Conservation (phyloP, 1,139 yeast species). For the Blastobotrys petasosporus region DNA sequence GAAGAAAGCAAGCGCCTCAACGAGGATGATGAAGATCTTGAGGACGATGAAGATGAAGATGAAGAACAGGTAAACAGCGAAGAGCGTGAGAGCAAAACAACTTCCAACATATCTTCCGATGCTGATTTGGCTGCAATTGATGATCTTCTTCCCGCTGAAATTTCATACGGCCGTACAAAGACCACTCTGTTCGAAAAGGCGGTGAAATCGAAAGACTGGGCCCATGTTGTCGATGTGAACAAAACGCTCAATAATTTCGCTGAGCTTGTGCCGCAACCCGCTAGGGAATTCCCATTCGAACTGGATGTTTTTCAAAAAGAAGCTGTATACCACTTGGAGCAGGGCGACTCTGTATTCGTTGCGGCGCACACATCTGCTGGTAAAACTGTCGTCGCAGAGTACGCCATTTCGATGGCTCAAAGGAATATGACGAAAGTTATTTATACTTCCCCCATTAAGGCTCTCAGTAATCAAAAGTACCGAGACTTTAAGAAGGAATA, state of each 20-base stretch:
- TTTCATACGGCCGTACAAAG: conserved; percentile 40
- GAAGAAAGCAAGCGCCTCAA: conserved; percentile 26
- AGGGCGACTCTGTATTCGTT: conserved; percentile 94
- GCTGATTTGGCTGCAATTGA: conserved; percentile 48
- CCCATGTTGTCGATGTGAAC: conserved; percentile 86
- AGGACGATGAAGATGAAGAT: conserved; percentile 27
- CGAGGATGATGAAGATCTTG: conserved; percentile 27
- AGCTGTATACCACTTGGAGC: conserved; percentile 92
- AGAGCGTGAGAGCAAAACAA: background rate
- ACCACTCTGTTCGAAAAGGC: conserved; percentile 17
- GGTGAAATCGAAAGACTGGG: conserved; percentile 64
- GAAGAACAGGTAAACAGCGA: conserved; percentile 13
- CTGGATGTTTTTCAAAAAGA: conserved; percentile 95
- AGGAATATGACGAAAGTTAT: conserved; percentile 88
- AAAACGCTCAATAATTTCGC: conserved; percentile 77
- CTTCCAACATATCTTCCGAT: conserved; percentile 13
- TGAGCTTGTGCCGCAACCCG: conserved; percentile 88
- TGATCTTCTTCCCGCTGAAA: conserved; percentile 66
- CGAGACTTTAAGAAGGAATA: conserved; percentile 84
- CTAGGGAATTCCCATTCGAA: conserved; percentile 88
- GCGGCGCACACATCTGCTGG: conserved; percentile 98
- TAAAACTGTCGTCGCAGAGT: conserved; percentile 88
- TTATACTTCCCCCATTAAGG: conserved; percentile 90
- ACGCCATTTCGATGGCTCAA: conserved; percentile 89
- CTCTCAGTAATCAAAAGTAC: conserved; percentile 87